A percentile compares a stretch with the other conserved stretches of the same genome.
phyloP scores from a whole-genome alignment of 371 early-diverging fungal genomes.

The Lichtheimia hyalospora region DNA sequence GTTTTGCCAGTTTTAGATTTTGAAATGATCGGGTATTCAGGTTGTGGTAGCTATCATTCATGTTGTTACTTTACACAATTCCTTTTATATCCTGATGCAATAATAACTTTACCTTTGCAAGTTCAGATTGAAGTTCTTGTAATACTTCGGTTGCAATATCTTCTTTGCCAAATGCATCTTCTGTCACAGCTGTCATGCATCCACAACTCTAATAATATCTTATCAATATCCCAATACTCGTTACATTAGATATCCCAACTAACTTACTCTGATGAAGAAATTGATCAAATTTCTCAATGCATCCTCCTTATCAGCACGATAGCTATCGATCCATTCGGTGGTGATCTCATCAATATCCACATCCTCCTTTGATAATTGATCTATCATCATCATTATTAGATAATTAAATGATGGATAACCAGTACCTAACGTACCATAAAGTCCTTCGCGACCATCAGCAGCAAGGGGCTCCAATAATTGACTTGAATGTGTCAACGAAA shows the following conservation, averaged over 20 bases:
- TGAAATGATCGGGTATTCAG: constrained; percentile 69
- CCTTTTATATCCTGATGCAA: background rate
- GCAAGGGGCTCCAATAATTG: constrained; percentile 34
- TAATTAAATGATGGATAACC: background rate
- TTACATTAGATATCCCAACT: background rate
- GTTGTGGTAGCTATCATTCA: constrained; percentile 41
- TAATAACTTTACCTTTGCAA: constrained; percentile 31
- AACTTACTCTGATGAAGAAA: constrained; percentile 59
- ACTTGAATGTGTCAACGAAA: constrained; percentile 20
- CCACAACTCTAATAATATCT: constrained; percentile 36
- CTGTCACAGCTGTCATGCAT: constrained; percentile 37
- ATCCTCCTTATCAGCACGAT: constrained; percentile 18
- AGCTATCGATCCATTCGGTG: constrained; percentile 24
- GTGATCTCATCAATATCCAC: constrained; percentile 27
- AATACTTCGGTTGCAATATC: constrained; percentile 40
- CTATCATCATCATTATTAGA: constrained; percentile 13
- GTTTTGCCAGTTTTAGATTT: constrained; percentile 58
- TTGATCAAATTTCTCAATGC: constrained; percentile 58
- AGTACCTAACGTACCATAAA: constrained; percentile 30
- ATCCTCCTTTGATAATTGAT: constrained; percentile 8
- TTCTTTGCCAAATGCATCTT: constrained; percentile 35
- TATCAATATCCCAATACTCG: background rate
- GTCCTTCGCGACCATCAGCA: constrained; percentile 12
- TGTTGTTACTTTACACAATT: background rate
- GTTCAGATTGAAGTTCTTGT: constrained; percentile 42